phyloP scores from a whole-genome alignment of 352 stramenopile species.

The Pseudoperonospora humuli region DNA sequence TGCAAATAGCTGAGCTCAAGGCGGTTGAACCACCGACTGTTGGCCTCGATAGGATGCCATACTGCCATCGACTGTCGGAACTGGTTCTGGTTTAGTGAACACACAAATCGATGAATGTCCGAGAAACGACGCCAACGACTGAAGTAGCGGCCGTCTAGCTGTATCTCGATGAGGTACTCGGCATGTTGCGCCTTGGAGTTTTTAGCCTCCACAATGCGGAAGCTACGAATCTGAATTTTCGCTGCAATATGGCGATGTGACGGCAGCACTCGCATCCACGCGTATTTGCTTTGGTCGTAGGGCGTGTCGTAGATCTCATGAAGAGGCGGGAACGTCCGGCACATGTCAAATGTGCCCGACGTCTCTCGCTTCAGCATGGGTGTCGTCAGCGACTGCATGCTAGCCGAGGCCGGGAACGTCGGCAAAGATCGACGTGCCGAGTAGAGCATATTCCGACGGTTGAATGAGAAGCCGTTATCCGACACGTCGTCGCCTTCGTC shows the following conservation, averaged over 20 bases:
- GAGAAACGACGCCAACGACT: constrained; percentile 73
- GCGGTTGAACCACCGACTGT: constrained; percentile 74
- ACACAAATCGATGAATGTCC: constrained; percentile 57
- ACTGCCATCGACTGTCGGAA: constrained; percentile 44
- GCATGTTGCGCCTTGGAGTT: constrained; percentile 47
- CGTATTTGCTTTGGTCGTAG: constrained; percentile 53
- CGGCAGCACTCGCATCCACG: constrained; percentile 54
- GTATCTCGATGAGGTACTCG: constrained; percentile 76
- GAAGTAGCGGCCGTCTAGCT: constrained; percentile 66
- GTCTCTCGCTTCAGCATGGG: constrained; percentile 52
- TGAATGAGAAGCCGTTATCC: constrained; percentile 9
- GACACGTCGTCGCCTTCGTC: constrained; percentile 39
- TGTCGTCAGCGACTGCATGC: constrained; percentile 18
- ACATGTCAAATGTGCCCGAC: constrained; percentile 62
- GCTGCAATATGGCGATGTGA: constrained; percentile 70
- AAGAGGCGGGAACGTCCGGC: constrained; percentile 57
- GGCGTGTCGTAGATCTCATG: constrained; percentile 45
- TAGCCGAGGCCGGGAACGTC: constrained; percentile 21
- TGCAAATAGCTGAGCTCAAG: constrained; percentile 80
- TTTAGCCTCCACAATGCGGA: constrained; percentile 64
- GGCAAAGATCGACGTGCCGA: constrained; percentile 28
- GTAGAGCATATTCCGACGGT: constrained; percentile 21
- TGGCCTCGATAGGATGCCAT: constrained; percentile 50
- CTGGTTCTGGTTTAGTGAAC: constrained; percentile 41
- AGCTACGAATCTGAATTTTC: constrained; percentile 77